Evolutionary conservation across 176 grass and related monocot genomes (phyloP).

Genomic region (Pharus latifolius): DNA sequence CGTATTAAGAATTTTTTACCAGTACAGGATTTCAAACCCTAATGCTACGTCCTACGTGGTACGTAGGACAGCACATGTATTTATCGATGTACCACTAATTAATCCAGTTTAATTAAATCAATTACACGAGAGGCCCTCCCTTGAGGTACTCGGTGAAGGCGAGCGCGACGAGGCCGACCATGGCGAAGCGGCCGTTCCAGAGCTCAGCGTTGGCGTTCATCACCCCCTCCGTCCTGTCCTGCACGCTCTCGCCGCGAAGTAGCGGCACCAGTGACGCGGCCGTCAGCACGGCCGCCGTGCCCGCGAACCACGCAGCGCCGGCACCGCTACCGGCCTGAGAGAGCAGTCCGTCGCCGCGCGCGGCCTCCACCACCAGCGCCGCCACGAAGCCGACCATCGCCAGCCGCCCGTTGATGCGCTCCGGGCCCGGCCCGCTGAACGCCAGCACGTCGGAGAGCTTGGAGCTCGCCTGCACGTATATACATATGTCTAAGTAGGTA

Average conservation of each 20-base stretch:
- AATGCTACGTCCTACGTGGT: too few relatives aligned
- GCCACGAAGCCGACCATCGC: constrained; percentile 70
- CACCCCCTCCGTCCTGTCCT: constrained; percentile 17
- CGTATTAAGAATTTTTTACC: too few relatives aligned
- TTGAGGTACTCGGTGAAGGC: constrained; percentile 75
- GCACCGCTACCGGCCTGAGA: constrained; percentile 29
- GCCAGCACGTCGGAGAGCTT: constrained; percentile 46
- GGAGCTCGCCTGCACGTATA: neutral
- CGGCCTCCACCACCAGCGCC: constrained; percentile 50
- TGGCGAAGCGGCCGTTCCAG: constrained; percentile 84
- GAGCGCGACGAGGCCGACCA: constrained; percentile 77
- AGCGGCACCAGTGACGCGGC: constrained; percentile 62
- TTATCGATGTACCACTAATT: neutral
- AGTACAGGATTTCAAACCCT: too few relatives aligned
- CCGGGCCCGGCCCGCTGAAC: constrained; percentile 54
- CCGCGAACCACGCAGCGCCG: constrained; percentile 36
- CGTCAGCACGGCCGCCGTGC: constrained; percentile 28
- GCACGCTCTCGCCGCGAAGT: constrained; percentile 39
- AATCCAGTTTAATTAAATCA: too few relatives aligned
- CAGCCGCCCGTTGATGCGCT: constrained; percentile 63
- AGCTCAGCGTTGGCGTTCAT: constrained; percentile 65
- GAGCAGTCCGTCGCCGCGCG: constrained; percentile 22
- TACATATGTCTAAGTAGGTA: neutral
- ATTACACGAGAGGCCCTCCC: constrained; percentile 38
- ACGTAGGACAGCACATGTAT: neutral